Evolutionary conservation across 768 basidiomycete genomes (phyloP).

Genomic region (Mycena epipterygia): DNA sequence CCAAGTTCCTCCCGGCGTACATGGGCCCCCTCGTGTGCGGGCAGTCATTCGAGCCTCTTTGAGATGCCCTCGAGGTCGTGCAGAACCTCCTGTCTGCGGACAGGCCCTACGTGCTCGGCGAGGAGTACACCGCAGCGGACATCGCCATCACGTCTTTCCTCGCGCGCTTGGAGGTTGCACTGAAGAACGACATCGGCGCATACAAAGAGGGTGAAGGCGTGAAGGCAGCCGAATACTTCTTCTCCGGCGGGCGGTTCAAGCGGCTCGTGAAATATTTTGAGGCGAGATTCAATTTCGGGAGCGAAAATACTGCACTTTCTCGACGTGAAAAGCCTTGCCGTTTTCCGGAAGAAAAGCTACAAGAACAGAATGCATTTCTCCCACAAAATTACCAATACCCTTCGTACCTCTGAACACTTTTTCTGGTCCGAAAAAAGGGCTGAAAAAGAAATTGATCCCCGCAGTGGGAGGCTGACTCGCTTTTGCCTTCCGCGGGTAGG

Average conservation of each 20-base stretch:
- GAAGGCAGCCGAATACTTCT: conserved; percentile 55
- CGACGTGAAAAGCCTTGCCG: no score
- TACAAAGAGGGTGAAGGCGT: conserved; percentile 63
- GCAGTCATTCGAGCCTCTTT: conserved; percentile 56
- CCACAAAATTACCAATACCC: no score
- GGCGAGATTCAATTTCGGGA: no score
- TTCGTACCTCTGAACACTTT: no score
- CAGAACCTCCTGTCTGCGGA: conserved; percentile 64
- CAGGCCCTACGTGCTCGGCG: conserved; percentile 57
- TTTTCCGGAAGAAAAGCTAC: no score
- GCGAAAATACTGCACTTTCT: no score
- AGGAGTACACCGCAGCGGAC: conserved; percentile 73
- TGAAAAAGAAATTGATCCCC: no score
- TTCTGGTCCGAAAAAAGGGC: no score
- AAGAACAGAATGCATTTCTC: no score
- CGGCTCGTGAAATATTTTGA: conserved; percentile 63
- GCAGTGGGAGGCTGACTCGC: no score
- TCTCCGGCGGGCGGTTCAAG: conserved; percentile 64
- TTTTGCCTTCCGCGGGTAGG: no score
- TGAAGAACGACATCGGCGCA: conserved; percentile 66
- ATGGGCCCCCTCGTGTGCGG: conserved; percentile 53
- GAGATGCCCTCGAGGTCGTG: conserved; percentile 59
- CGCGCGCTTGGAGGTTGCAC: conserved; percentile 60
- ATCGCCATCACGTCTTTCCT: conserved; percentile 72
- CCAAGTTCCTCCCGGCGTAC: conserved; percentile 58